Conservation (phyloP, 192 early-diverging fungal species). For the Obelidium mucronatum region DNA sequence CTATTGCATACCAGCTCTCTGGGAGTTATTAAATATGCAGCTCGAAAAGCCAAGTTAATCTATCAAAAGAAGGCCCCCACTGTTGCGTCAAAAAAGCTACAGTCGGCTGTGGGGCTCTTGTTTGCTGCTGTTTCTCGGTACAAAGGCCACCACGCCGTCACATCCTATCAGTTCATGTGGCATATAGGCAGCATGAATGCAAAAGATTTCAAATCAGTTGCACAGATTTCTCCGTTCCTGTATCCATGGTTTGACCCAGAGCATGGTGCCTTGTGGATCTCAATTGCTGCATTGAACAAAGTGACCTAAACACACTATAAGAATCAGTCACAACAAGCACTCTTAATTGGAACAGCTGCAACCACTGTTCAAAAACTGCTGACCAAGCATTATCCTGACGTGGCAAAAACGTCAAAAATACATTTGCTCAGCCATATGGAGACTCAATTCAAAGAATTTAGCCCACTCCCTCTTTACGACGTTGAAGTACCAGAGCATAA, state of each 20-base stretch:
- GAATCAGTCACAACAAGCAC: not conserved
- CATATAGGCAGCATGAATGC: not conserved
- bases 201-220: conserved; percentile 7
- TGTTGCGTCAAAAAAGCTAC: not conserved
- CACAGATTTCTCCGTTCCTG: not conserved
- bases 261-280: not conserved
- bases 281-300: not conserved
- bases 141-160: not conserved
- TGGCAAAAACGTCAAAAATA: not conserved
- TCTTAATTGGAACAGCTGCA: not conserved
- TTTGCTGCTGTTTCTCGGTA: not conserved
- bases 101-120: not conserved
- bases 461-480: not conserved
- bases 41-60: not conserved
- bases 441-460: not conserved
- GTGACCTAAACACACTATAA: not conserved
- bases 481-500: conserved; percentile 17
- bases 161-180: not conserved
- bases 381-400: not conserved
- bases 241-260: not conserved
- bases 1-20: not conserved
- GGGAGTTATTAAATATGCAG: not conserved
- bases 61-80: not conserved
- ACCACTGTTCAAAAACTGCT: not conserved
- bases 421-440: conserved; percentile 2